phyloP scores from a whole-genome alignment of 2,329 filamentous ascomycete species.

The Phialocephala subalpina region DNA sequence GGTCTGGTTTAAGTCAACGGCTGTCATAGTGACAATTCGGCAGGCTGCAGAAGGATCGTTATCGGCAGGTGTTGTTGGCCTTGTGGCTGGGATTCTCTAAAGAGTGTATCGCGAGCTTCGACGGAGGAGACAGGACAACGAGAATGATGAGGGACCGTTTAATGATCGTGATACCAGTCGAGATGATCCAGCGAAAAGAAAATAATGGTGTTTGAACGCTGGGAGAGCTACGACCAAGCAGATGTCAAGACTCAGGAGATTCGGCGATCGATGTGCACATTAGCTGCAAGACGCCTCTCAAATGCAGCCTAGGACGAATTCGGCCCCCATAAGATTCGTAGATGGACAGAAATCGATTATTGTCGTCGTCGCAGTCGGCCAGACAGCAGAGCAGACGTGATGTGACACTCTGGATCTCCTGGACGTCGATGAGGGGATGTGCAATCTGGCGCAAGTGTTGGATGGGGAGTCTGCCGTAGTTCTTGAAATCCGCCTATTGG shows the following conservation, averaged over 20 bases:
- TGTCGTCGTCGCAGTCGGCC: conserved; percentile 4
- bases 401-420: conserved; percentile 8
- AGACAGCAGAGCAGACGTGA: neutral
- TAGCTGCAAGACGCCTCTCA: conserved; percentile 33
- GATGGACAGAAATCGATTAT: neutral
- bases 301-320: neutral
- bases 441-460: conserved; percentile 17
- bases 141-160: conserved; percentile 14
- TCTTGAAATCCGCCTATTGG: neutral
- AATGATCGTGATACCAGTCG: conserved; percentile 24
- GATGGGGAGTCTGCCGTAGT: neutral
- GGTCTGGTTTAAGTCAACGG: conserved; percentile 30
- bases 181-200: conserved; percentile 16
- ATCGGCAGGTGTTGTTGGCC: conserved; percentile 19
- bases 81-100: conserved; percentile 16
- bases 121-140: neutral
- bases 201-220: conserved; percentile 18
- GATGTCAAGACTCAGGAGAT: conserved; percentile 20
- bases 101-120: conserved; percentile 8
- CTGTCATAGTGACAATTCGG: conserved; percentile 33
- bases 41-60: conserved; percentile 28
- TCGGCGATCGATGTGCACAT: conserved; percentile 19
- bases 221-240: conserved; percentile 18
- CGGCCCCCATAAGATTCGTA: neutral
- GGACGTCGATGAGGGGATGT: conserved; percentile 7